A percentile compares a stretch with the other conserved stretches of the same genome.
Evolutionary conservation across 179 eudicot species (phyloP).

Genomic region (Spergularia azorica): DNA sequence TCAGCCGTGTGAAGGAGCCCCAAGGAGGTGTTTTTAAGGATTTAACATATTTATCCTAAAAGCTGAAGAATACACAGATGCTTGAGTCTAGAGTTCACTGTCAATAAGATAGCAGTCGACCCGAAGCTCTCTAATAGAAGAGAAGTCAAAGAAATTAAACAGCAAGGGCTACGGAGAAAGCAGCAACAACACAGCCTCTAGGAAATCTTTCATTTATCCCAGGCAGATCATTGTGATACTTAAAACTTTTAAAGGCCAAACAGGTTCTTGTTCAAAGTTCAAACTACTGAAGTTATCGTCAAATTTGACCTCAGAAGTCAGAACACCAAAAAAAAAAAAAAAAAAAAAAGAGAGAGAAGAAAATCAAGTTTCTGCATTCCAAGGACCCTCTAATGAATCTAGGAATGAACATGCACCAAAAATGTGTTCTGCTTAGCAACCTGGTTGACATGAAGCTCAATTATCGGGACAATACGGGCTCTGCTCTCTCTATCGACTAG

Average conservation of each 20-base stretch:
- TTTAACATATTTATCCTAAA: too few species aligned
- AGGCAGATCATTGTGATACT: neutral
- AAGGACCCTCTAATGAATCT: neutral
- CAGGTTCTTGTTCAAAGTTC: neutral
- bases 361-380: neutral
- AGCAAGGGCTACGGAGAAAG: neutral
- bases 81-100: too few species aligned
- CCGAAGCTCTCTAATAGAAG: neutral
- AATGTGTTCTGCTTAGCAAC: too few species aligned
- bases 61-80: too few species aligned
- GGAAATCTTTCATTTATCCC: neutral
- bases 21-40: too few species aligned
- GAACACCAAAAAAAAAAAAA: too few species aligned
- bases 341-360: neutral
- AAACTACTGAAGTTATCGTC: neutral
- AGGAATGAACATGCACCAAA: neutral
- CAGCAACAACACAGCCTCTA: neutral
- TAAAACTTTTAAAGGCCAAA: neutral
- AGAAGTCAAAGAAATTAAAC: neutral
- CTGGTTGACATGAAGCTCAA: neutral
- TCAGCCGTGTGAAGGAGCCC: too few species aligned
- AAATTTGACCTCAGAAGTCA: neutral
- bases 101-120: neutral
- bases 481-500: conserved; percentile 1
- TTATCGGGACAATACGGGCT: neutral